Evolutionary conservation across 768 basidiomycete genomes (phyloP), one percentile per base, ranked within the genome.

Genomic region (Panus rudis): DNA sequence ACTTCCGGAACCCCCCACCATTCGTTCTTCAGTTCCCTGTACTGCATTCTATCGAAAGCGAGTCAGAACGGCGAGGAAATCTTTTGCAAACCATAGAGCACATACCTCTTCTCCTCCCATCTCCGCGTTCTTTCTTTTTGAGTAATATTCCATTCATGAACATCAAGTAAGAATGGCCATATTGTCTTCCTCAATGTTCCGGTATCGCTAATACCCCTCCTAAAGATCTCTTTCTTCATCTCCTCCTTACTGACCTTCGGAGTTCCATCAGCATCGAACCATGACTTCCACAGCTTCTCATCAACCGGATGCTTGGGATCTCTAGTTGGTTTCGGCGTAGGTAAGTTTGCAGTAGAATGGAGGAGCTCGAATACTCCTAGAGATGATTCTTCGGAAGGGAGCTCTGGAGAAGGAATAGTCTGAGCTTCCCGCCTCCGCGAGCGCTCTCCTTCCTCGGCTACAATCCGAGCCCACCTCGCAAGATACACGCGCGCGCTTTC

Each of bases 391-490:
- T 83, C 87, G 56, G 81, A 80, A 14, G 60, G 72, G 26, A 69
- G 59, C 47, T 69, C 69, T 5, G 75, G 68, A 3, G 79, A 64
- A 3, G 79, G 78, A 11, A 87, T 53, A 0, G 75, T 69, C 57
- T 84, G 83, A 0, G 85, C 79, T 61, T 99, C 96, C 33, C 76
- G 74, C 50, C 81, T 66, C 32, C 96, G 73, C 4, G 92, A 81
- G 13, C 90, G 75, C 61, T 99, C 96, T 14, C 96, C 96, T 60
- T 98, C 96, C 63, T 99, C 96, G 2, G 96, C 96, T 1, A 98
- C 96, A 46, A 92, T 86, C 39, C 93, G 74, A 3, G 96, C 96
- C 96, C 96, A 99, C 24, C 90, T 73, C 8, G 96, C 96, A 7
- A 99, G 77, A 61, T 98, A 98, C 6, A 98, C 89, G 4, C 93